phyloP scores from a whole-genome alignment of 768 basidiomycete genomes.

The Clavulina sp. region DNA sequence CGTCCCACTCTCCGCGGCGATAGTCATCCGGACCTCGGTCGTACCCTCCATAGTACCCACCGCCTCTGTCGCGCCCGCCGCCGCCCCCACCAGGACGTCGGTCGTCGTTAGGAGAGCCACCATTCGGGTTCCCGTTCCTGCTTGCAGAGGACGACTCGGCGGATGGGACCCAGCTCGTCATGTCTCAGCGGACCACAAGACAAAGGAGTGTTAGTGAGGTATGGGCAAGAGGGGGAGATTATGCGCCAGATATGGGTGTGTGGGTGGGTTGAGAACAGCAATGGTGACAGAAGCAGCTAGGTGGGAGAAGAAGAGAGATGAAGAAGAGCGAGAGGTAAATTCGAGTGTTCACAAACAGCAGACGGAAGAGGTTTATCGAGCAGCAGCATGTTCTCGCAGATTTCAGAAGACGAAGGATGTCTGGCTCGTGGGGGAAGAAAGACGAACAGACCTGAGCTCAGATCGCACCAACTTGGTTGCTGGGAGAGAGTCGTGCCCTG shows the following conservation, averaged over 20 bases:
- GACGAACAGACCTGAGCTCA: neutral
- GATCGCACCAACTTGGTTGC: neutral
- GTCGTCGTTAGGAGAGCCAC: neutral
- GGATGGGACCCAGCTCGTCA: too few species aligned
- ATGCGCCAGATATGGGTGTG: neutral
- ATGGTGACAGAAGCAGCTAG: constrained; percentile 35
- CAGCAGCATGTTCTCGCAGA: neutral
- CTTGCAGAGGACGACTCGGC: too few species aligned
- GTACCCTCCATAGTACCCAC: constrained; percentile 30
- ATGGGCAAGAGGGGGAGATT: too few species aligned
- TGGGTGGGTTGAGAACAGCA: constrained; percentile 22
- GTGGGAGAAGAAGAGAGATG: constrained; percentile 35
- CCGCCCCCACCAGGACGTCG: neutral
- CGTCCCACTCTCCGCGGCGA: constrained; percentile 35
- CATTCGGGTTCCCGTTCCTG: neutral
- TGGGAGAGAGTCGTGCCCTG: too few species aligned
- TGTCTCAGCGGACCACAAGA: too few species aligned
- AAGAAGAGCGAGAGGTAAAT: too few species aligned
- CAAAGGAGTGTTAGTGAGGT: too few species aligned
- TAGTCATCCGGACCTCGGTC: constrained; percentile 41
- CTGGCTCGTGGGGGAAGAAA: constrained; percentile 2
- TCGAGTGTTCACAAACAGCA: constrained; percentile 21
- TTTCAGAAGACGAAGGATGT: neutral
- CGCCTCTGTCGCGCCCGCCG: constrained; percentile 30
- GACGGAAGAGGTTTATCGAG: neutral